A percentile compares a stretch with the other conserved stretches of the same genome.
These are phyloP conservation scores for Populus alba DNA, from an alignment of 345 rosid genomes.

Conservation along the genomic window DNA sequence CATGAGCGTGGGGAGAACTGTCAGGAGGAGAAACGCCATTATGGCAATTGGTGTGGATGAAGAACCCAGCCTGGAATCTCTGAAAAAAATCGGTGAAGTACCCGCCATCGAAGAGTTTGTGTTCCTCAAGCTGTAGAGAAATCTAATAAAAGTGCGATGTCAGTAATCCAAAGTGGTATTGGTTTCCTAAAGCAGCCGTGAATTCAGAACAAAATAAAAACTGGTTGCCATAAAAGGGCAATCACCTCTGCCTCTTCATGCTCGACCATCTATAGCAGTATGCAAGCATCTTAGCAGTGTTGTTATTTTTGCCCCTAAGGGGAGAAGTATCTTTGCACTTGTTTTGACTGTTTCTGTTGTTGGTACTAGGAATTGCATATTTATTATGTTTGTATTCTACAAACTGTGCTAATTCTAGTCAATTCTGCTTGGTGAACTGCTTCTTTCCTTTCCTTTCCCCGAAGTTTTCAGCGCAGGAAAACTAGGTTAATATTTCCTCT, in stretches of 20 bases:
- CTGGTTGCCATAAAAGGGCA: background rate
- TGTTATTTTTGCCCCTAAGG: background rate
- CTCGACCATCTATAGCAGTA: background rate
- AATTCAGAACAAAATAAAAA: background rate
- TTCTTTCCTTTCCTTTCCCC: background rate
- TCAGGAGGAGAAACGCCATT: conserved; percentile 54
- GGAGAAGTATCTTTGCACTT: background rate
- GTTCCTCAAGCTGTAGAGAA: conserved; percentile 47
- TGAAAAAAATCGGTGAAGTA: conserved; percentile 53
- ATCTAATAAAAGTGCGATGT: background rate
- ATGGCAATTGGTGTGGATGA: conserved; percentile 94
- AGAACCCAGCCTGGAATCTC: conserved; percentile 57
- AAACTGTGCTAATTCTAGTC: background rate
- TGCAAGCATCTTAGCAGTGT: background rate
- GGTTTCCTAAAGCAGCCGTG: background rate
- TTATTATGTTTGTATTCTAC: background rate
- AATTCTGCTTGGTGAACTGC: background rate
- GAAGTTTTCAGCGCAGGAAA: no score
- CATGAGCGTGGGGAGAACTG: conserved; percentile 82
- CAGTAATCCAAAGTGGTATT: background rate
- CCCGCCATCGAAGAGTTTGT: conserved; percentile 74
- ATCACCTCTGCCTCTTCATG: background rate
- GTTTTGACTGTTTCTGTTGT: background rate
- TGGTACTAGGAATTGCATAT: background rate
- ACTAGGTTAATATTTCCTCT: no score